These are phyloP conservation scores for Starmera dryadoides DNA, from an alignment of 805 yeast genomes.

Conservation along the genomic window DNA sequence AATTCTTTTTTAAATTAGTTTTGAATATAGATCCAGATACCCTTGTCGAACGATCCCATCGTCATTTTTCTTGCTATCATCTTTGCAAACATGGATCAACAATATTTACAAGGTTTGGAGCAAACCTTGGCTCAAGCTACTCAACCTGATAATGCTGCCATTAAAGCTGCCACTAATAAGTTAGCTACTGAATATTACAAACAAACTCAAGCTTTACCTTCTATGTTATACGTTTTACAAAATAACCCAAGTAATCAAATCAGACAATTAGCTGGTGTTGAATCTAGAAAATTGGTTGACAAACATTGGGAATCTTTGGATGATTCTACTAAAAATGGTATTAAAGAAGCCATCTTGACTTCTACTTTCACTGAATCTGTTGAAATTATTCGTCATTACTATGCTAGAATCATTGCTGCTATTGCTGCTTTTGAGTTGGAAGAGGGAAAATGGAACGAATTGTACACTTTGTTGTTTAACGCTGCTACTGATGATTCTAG, in stretches of 20 bases:
- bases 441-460: slow-evolving; percentile 63
- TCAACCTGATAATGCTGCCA: slow-evolving; percentile 72
- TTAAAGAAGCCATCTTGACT: slow-evolving; percentile 62
- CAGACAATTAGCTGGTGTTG: slow-evolving; percentile 93
- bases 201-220: slow-evolving; percentile 66
- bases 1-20: too few species aligned
- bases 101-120: slow-evolving; percentile 64
- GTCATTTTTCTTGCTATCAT: too few species aligned
- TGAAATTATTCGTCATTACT: slow-evolving; percentile 73
- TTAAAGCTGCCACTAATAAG: slow-evolving; percentile 75
- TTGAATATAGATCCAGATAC: too few species aligned
- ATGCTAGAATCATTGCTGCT: slow-evolving; percentile 83
- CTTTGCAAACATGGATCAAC: slow-evolving; percentile 49
- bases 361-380: slow-evolving; percentile 59
- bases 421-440: slow-evolving; percentile 75
- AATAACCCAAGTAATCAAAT: slow-evolving; percentile 60
- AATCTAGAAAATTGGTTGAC: slow-evolving; percentile 76
- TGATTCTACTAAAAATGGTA: slow-evolving; percentile 43
- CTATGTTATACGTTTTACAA: slow-evolving; percentile 76
- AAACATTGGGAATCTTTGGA: slow-evolving; percentile 55
- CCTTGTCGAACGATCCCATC: too few species aligned
- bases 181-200: slow-evolving; percentile 70
- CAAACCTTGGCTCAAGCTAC: slow-evolving; percentile 71
- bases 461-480: slow-evolving; percentile 62
- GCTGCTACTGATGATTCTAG: slow-evolving; percentile 50